phyloP scores from a whole-genome alignment of 768 basidiomycete genomes.

The Russula sp. region DNA sequence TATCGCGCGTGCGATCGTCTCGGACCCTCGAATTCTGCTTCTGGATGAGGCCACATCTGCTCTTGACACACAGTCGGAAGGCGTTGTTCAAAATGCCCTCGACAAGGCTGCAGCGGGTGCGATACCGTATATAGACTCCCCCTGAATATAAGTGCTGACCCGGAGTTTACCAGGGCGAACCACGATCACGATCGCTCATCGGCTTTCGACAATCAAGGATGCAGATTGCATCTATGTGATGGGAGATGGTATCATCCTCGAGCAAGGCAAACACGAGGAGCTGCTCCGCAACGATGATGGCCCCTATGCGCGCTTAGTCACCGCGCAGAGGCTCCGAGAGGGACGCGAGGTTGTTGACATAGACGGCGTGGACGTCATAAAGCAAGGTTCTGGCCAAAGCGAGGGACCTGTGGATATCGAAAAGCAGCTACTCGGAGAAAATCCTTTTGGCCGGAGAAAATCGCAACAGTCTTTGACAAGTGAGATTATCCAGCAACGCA shows the following conservation, averaged over 20 bases:
- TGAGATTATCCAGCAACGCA: slow-evolving; percentile 48
- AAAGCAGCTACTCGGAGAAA: slow-evolving; percentile 48
- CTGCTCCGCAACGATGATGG: slow-evolving; percentile 43
- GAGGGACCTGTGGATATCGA: slow-evolving; percentile 35
- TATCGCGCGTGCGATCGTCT: slow-evolving; percentile 46
- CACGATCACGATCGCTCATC: slow-evolving; percentile 32
- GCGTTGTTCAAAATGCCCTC: slow-evolving; percentile 47
- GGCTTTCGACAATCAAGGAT: slow-evolving; percentile 36
- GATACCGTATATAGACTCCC: background rate
- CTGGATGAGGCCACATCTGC: slow-evolving; percentile 48
- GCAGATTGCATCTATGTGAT: slow-evolving; percentile 40
- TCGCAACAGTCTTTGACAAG: slow-evolving; percentile 59
- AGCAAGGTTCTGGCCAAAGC: background rate
- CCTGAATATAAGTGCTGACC: background rate
- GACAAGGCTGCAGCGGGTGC: slow-evolving; percentile 39
- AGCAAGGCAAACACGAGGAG: slow-evolving; percentile 39
- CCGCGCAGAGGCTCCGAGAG: slow-evolving; percentile 70
- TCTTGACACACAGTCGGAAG: slow-evolving; percentile 46
- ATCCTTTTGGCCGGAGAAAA: slow-evolving; percentile 45
- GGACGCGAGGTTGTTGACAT: slow-evolving; percentile 18
- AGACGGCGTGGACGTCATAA: background rate
- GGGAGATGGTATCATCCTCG: slow-evolving; percentile 40
- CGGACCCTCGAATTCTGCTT: slow-evolving; percentile 44
- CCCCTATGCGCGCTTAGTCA: slow-evolving; percentile 65
- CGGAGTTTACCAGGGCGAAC: slow-evolving; percentile 26